Base-by-base conservation (phyloP, 2,329 filamentous ascomycete species). In the Fusarium sp. region DNA sequence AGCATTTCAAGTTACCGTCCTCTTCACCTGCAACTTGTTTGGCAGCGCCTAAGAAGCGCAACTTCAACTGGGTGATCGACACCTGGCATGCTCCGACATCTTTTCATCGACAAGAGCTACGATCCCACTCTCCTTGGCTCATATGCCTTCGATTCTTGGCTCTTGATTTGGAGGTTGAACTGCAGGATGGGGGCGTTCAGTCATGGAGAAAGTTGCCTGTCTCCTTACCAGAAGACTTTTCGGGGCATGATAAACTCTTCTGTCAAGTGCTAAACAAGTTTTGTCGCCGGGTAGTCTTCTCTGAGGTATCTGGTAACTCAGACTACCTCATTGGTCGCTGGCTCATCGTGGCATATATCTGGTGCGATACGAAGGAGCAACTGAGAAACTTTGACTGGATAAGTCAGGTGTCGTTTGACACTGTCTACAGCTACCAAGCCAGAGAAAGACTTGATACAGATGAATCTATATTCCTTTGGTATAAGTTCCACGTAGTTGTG, bases 301-400 rank as follows among this genome's bases (percentile, higher is more conserved):
- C 49, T 3, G 21, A 52, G 29, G 7, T 41, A 3, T 52, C 49
- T 20, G 5, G 6, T 11, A n/a, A n/a, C 6, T 9, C 9, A 20
- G 10, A 36, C 2, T 42, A 43, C 14, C 49, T 53, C 21, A 37
- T 13, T 6, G 50, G 50, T 10, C 50, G 39, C 10, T 53, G 50
- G 50, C 50, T 43, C 20, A 31, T 39, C 21, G 33, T 53, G 7
- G 50, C 50, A 4, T 37, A 45, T n/a, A 33, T 54, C 11, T 54
- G 31, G 31, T 54, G 50, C 23, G 5, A 31, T 4, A 39, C 21
- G 2, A 45, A 18, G n/a, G 40, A 46, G 9, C 14, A 4, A 4
- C 11, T 54, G 23, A 21, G 11, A 2, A 14, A 10, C 6, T 37
- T 54, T 18, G 41, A 54, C 13, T 37, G n/a, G 50, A 31, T 21